Evolutionary conservation across 371 early-diverging fungal species (phyloP).

Genomic region (Apophysomyces trapeziformis): DNA sequence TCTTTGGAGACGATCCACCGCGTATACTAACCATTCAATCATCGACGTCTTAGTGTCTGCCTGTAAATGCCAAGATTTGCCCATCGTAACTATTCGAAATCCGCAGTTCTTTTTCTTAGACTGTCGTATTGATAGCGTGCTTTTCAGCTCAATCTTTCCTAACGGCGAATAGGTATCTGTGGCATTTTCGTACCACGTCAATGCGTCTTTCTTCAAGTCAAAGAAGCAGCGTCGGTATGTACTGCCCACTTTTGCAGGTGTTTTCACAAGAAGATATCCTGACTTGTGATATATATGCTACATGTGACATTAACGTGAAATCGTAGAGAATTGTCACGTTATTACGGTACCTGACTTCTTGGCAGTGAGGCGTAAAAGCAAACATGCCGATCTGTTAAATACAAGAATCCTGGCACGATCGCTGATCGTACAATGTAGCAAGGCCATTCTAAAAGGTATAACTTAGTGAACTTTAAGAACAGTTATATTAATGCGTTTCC

Average conservation of each 20-base stretch:
- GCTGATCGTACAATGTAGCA: slow-evolving; percentile 77
- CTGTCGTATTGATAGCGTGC: slow-evolving; percentile 55
- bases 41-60: slow-evolving; percentile 59
- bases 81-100: slow-evolving; percentile 61
- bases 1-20: not conserved
- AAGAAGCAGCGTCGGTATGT: slow-evolving; percentile 69
- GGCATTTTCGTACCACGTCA: slow-evolving; percentile 67
- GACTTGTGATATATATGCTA: slow-evolving; percentile 63
- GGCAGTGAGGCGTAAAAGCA: slow-evolving; percentile 78
- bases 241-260: slow-evolving; percentile 39
- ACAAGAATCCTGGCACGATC: slow-evolving; percentile 72
- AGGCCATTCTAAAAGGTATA: slow-evolving; percentile 61
- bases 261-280: slow-evolving; percentile 65
- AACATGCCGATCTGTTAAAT: slow-evolving; percentile 68
- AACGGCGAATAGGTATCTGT: slow-evolving; percentile 72
- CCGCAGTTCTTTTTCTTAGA: slow-evolving; percentile 55
- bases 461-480: not conserved
- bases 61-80: slow-evolving; percentile 56
- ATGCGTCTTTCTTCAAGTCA: slow-evolving; percentile 66
- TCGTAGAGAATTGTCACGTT: not conserved
- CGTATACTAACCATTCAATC: slow-evolving; percentile 57
- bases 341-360: slow-evolving; percentile 42
- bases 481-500: slow-evolving; percentile 12
- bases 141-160: slow-evolving; percentile 72
- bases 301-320: not conserved